A percentile compares a stretch with the other conserved stretches of the same genome.
Evolutionary conservation across 768 basidiomycete species (phyloP).

Genomic region (Cystoderma amianthinum): DNA sequence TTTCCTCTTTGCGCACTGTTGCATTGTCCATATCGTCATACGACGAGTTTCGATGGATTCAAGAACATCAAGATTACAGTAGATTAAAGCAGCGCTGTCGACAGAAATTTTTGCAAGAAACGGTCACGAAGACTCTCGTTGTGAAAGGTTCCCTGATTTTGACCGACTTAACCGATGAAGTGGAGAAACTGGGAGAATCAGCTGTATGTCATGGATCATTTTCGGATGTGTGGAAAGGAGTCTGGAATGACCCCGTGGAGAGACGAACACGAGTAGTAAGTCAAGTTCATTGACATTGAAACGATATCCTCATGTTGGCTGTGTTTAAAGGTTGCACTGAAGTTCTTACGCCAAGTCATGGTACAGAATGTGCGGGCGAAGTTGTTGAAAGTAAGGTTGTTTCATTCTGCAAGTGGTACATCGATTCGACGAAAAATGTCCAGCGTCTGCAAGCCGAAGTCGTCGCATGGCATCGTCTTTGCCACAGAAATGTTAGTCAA

Average conservation of each 20-base stretch:
- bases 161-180: conserved; percentile 51
- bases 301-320: too few species aligned
- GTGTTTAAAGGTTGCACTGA: conserved; percentile 47
- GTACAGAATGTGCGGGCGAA: conserved; percentile 44
- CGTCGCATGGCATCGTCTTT: conserved; percentile 49
- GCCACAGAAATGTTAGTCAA: conserved; percentile 47
- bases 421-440: conserved; percentile 1
- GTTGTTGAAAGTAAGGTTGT: conserved; percentile 33
- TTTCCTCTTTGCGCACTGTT: conserved; percentile 45
- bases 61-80: conserved; percentile 48
- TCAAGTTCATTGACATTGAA: too few species aligned
- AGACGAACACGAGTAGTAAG: conserved; percentile 26
- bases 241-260: conserved; percentile 42
- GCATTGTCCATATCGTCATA: conserved; percentile 47
- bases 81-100: conserved; percentile 50
- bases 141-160: conserved; percentile 42
- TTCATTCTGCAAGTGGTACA: neutral
- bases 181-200: conserved; percentile 35
- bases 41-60: conserved; percentile 50
- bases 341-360: conserved; percentile 47
- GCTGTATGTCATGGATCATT: conserved; percentile 50
- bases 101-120: conserved; percentile 47
- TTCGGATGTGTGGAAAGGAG: conserved; percentile 56
- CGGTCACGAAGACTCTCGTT: conserved; percentile 47
- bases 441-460: conserved; percentile 54